These are phyloP conservation scores for Geotrichum cucujoidarum DNA, from an alignment of 1,139 yeast genomes.

Conservation along the genomic window DNA sequence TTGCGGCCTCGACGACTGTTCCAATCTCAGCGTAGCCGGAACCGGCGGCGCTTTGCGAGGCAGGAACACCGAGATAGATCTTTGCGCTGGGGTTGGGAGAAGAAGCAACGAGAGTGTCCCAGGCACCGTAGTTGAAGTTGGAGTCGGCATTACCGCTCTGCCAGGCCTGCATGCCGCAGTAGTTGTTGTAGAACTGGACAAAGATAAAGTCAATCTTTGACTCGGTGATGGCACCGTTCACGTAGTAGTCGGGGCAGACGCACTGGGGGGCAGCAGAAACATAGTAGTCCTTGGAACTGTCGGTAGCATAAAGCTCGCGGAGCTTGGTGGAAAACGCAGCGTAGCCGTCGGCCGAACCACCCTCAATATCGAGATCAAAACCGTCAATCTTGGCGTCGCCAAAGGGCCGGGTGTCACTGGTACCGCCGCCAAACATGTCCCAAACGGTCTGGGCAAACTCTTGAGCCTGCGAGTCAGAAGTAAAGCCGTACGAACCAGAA, in stretches of 20 bases:
- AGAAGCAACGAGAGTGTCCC: slow-evolving; percentile 69
- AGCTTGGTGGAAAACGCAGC: slow-evolving; percentile 49
- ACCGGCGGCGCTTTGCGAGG: slow-evolving; percentile 62
- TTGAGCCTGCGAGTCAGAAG: slow-evolving; percentile 56
- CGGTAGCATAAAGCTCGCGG: slow-evolving; percentile 48
- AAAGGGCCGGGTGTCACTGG: slow-evolving; percentile 63
- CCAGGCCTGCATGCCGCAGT: slow-evolving; percentile 48
- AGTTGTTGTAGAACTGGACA: slow-evolving; percentile 90
- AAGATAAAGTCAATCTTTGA: slow-evolving; percentile 78
- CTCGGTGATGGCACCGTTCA: slow-evolving; percentile 59
- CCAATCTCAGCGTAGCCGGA: slow-evolving; percentile 55
- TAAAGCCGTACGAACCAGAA: slow-evolving; percentile 70
- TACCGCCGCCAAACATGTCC: slow-evolving; percentile 82
- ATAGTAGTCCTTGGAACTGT: slow-evolving; percentile 51
- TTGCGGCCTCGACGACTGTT: slow-evolving; percentile 11
- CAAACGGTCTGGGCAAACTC: slow-evolving; percentile 71
- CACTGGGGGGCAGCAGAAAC: slow-evolving; percentile 96
- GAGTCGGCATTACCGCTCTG: slow-evolving; percentile 12
- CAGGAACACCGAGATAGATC: slow-evolving; percentile 71
- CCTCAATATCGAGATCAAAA: slow-evolving; percentile 68
- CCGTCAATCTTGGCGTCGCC: slow-evolving; percentile 65
- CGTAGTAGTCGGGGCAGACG: slow-evolving; percentile 82
- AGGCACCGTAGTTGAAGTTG: slow-evolving; percentile 76
- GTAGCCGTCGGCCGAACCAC: slow-evolving; percentile 48
- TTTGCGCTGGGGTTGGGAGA: slow-evolving; percentile 60